Conservation (phyloP, 23 red algal species). For the Cyanidium caldarium region DNA sequence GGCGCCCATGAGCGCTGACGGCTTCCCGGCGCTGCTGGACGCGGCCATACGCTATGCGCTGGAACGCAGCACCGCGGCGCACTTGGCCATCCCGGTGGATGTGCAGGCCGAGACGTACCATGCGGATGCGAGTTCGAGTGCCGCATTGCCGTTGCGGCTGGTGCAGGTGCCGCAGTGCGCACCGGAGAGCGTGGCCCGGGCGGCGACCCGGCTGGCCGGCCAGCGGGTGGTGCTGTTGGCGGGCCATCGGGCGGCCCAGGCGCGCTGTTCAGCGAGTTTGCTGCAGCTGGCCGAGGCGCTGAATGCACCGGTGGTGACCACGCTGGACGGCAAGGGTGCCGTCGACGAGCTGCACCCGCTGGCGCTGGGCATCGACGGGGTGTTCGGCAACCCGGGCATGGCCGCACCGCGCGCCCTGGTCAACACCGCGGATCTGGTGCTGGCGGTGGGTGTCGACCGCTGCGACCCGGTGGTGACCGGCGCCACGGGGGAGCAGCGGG, state of each 20-base stretch:
- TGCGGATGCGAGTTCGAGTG: background rate
- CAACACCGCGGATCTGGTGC: background rate
- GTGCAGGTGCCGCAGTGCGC: background rate
- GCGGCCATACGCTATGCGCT: background rate
- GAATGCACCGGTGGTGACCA: background rate
- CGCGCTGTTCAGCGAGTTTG: background rate
- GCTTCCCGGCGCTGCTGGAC: background rate
- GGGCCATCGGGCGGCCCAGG: background rate
- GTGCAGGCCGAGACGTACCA: background rate
- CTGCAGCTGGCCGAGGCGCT: background rate
- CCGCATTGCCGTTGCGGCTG: background rate
- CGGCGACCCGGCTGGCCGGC: background rate
- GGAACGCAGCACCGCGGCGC: background rate
- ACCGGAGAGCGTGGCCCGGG: background rate
- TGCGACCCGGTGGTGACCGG: background rate
- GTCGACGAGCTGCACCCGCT: slow-evolving; percentile 1
- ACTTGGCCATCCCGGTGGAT: slow-evolving; percentile 1
- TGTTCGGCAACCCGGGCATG: slow-evolving; percentile 4
- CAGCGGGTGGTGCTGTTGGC: background rate
- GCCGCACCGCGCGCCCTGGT: background rate
- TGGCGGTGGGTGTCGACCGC: background rate
- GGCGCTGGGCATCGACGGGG: background rate
- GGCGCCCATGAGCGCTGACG: slow-evolving; percentile 3
- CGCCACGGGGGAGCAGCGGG: background rate
- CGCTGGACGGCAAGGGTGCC: background rate